Evolutionary conservation across 2,329 filamentous ascomycete genomes (phyloP), one percentile per base, ranked within the genome.

Genomic region (Nigrograna mackinnonii): DNA sequence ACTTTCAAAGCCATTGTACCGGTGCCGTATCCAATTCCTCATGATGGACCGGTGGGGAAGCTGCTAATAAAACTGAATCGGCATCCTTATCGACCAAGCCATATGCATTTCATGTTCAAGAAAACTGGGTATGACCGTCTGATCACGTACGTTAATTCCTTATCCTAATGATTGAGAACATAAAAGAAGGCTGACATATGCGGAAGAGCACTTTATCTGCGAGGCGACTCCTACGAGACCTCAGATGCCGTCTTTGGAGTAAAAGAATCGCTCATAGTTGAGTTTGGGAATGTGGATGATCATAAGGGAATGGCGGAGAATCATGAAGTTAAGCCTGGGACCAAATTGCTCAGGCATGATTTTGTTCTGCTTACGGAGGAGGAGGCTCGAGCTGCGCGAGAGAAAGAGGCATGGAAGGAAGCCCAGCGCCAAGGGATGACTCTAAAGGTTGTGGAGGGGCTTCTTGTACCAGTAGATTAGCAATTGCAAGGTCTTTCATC

Each of bases 231-330:
- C 0, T 91, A 91, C 61, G 87, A 90, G 70, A 86, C 80, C 2
- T 87, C 85, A 0, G 89, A 92, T 60, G 86, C 87, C 0, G 88
- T 92, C 2, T 92, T 92, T 56, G 88, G 88, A 17, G 87, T 92
- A 37, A 94, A 92, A 67, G 76, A 87, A 62, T 87, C 83, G 21
- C 72, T 92, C 14, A 86, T 46, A 30, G 39, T 52, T 11, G 42
- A 43, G 13, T 33, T 52, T 14, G 22, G 35, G 11, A 12, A 12
- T 7, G 22, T 37, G 22, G 4, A 24, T 18, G n/a, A n/a, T n/a
- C n/a, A n/a, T n/a, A 19, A 37, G 22, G 35, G 6, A 2, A 12
- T 26, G 35, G 35, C 35, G 18, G 7, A 14, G 2, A 24, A 28
- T 13, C 28, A 37, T 28, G 31, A 16, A 9, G 31, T 33, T 9